phyloP scores from a whole-genome alignment of 768 basidiomycete species.

The Tulasnella sp. region DNA sequence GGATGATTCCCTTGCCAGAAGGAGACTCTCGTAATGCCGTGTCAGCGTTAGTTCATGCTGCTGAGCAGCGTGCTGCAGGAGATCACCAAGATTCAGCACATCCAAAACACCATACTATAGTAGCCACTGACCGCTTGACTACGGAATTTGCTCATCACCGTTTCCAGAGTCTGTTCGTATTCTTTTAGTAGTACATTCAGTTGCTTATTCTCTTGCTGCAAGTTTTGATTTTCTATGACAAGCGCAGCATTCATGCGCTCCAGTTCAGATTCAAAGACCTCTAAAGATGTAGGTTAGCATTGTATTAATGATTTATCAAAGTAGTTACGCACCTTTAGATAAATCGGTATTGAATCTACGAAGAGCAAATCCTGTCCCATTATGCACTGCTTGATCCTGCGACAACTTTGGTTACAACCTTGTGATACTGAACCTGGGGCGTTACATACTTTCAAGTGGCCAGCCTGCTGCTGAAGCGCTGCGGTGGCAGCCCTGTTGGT shows the following conservation, averaged over 20 bases:
- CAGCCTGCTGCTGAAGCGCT: conserved; percentile 54
- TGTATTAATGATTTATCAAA: neutral
- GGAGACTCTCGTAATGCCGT: conserved; percentile 77
- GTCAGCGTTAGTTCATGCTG: conserved; percentile 78
- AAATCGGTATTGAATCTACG: conserved; percentile 81
- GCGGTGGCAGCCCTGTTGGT: conserved; percentile 66
- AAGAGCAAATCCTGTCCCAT: conserved; percentile 60
- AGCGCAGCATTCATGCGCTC: conserved; percentile 82
- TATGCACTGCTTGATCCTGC: conserved; percentile 63
- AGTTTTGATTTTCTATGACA: conserved; percentile 84
- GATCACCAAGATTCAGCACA: neutral
- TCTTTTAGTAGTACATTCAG: conserved; percentile 79
- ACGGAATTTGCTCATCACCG: conserved; percentile 92
- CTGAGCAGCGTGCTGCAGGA: conserved; percentile 71
- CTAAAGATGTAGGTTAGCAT: conserved; percentile 32
- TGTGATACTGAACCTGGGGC: neutral
- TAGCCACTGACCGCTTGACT: conserved; percentile 53
- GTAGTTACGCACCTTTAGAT: conserved; percentile 50
- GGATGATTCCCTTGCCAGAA: conserved; percentile 53
- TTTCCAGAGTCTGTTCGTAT: conserved; percentile 89
- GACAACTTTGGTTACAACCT: neutral
- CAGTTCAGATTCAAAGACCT: conserved; percentile 82
- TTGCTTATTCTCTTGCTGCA: conserved; percentile 93
- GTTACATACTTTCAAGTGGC: conserved; percentile 54
- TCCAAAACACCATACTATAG: neutral